Conservation (phyloP, 1,284 basidiomycete genomes). For the Marasmius oreades region DNA sequence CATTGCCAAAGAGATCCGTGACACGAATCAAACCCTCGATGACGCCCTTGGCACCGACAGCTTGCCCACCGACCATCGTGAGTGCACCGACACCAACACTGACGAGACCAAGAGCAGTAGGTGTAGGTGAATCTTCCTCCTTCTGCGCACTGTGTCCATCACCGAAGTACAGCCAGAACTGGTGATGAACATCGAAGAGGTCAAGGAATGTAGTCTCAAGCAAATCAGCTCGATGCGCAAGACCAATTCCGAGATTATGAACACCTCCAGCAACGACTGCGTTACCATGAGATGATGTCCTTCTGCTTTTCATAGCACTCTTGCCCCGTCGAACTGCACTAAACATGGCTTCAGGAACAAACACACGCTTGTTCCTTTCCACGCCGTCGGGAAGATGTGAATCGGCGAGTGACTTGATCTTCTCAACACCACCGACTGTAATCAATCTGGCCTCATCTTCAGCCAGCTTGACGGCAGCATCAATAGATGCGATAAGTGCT, state of each 20-base stretch:
- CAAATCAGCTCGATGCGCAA: slow-evolving; percentile 67
- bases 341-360: slow-evolving; percentile 98
- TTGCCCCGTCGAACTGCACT: slow-evolving; percentile 51
- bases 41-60: slow-evolving; percentile 74
- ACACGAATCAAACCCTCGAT: slow-evolving; percentile 76
- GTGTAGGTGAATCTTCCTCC: slow-evolving; percentile 51
- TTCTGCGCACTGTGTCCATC: slow-evolving; percentile 38
- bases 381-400: slow-evolving; percentile 79
- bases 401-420: slow-evolving; percentile 72
- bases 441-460: slow-evolving; percentile 82
- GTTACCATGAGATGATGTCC: slow-evolving; percentile 35
- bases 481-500: slow-evolving; percentile 78
- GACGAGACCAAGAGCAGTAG: slow-evolving; percentile 69
- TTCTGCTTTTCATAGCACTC: slow-evolving; percentile 40
- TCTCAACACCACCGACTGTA: slow-evolving; percentile 69
- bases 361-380: slow-evolving; percentile 79
- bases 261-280: slow-evolving; percentile 69
- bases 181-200: slow-evolving; percentile 86
- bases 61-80: slow-evolving; percentile 82
- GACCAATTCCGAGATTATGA: slow-evolving; percentile 72
- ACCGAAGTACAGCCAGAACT: slow-evolving; percentile 66
- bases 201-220: slow-evolving; percentile 77
- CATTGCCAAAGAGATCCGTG: slow-evolving; percentile 80
- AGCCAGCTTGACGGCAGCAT: slow-evolving; percentile 76
- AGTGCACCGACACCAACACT: slow-evolving; percentile 83